Percentiles rank a stretch among this genome's conserved stretches.
phyloP scores from a whole-genome alignment of 164 flowering plant genomes.

The Stephania cephalantha region DNA sequence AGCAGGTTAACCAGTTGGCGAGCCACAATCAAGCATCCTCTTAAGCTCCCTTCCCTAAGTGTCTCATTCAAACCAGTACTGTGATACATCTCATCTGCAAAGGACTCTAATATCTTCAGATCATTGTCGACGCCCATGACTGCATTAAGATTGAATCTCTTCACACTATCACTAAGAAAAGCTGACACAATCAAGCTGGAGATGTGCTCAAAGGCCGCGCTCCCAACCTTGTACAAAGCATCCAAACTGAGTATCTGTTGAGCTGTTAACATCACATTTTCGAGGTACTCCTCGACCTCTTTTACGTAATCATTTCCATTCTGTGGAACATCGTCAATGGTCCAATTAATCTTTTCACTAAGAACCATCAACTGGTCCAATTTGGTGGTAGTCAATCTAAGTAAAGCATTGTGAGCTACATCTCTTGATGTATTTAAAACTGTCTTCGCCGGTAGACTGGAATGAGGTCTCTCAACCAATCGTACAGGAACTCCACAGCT shows the following conservation, averaged over 20 bases:
- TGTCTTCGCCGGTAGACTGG: constrained; percentile 56
- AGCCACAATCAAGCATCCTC: constrained; percentile 57
- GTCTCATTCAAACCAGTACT: constrained; percentile 59
- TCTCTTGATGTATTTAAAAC: constrained; percentile 80
- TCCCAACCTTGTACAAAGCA: constrained; percentile 69
- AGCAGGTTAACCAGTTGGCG: constrained; percentile 80
- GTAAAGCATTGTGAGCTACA: constrained; percentile 60
- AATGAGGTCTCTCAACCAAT: constrained; percentile 52
- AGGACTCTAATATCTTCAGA: constrained; percentile 55
- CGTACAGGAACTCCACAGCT: constrained; percentile 69
- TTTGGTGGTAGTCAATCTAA: constrained; percentile 57
- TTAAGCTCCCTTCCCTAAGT: constrained; percentile 55
- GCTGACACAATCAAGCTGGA: constrained; percentile 51
- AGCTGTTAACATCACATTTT: constrained; percentile 68
- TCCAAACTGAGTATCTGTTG: constrained; percentile 81
- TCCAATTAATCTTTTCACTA: constrained; percentile 70
- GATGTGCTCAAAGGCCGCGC: constrained; percentile 75
- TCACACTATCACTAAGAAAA: constrained; percentile 73
- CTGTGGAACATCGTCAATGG: constrained; percentile 51
- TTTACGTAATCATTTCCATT: constrained; percentile 52
- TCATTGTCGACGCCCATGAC: constrained; percentile 58
- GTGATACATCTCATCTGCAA: constrained; percentile 73
- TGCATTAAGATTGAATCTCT: constrained; percentile 73
- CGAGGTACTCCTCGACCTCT: constrained; percentile 69
- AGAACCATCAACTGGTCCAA: constrained; percentile 69